Evolutionary conservation across 192 early-diverging fungal species (phyloP), one percentile per base, ranked within the genome.

Genomic region (Coemansia biformis): DNA sequence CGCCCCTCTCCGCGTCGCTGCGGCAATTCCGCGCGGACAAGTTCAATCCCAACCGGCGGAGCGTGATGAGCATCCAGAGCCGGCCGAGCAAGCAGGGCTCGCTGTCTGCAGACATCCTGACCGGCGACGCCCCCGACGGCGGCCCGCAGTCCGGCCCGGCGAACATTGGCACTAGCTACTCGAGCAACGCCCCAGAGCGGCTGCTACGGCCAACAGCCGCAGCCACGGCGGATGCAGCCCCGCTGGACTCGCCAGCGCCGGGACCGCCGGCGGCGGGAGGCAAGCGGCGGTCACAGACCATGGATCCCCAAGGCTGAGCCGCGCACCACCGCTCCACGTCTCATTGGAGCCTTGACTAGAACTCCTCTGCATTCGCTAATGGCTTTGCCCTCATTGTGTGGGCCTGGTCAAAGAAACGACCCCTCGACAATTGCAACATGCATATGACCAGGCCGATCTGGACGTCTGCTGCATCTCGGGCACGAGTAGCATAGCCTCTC

Each of bases 201-300:
- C 31, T 63, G 34, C 45, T 47, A 6, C 24, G 24, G 24, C 24
- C 24, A n/a, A n/a, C n/a, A n/a, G n/a, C n/a, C n/a, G n/a, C n/a
- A n/a, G n/a, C n/a, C n/a, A n/a, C n/a, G n/a, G n/a, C n/a, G n/a
- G n/a, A n/a, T n/a, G n/a, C n/a, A n/a, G n/a, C n/a, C n/a, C n/a
- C n/a, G n/a, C n/a, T n/a, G n/a, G n/a, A n/a, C n/a, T n/a, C 33
- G 33, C 12, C 33, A 4, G 14, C 14, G 34, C 13, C 34, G 34
- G 16, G n/a, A 1, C 6, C 16, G 11, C n/a, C 24, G 33, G 52
- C 46, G 12, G 32, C 36, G 4, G 19, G 31, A 11, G 42, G 49
- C 11, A 73, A 73, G 38, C 56, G 59, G 13, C 46, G 63, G 21
- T 57, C 69, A 1, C 69, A 66, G 46, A 73, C 63, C 28, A 73